phyloP scores from a whole-genome alignment of 163 green algal species.

The Chlamydomonas reinhardtii region DNA sequence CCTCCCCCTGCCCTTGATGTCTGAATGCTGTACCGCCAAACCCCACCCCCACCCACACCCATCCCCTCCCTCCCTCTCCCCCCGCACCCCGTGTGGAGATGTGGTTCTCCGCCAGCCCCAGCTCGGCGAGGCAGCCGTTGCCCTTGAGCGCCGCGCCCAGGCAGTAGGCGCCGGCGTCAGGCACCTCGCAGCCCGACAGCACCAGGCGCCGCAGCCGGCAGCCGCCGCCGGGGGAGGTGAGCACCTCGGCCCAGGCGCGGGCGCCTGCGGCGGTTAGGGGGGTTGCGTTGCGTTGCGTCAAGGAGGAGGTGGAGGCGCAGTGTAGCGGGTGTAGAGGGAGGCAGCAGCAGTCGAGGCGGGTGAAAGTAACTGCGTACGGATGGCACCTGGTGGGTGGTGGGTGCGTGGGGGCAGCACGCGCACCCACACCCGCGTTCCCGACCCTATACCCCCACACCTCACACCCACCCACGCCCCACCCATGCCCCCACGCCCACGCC shows the following conservation, averaged over 20 bases:
- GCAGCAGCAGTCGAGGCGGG: too few relatives aligned
- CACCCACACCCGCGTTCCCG: too few relatives aligned
- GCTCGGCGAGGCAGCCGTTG: slow-evolving; percentile 33
- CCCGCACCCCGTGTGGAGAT: slow-evolving; percentile 3
- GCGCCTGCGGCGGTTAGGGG: slow-evolving; percentile 16
- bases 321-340: too few relatives aligned
- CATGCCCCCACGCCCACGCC: too few relatives aligned
- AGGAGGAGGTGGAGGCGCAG: too few relatives aligned
- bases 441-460: too few relatives aligned
- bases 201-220: slow-evolving; percentile 42
- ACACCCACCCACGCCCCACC: too few relatives aligned
- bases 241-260: slow-evolving; percentile 23
- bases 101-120: slow-evolving; percentile 48
- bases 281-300: background rate
- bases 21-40: too few relatives aligned
- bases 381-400: too few relatives aligned
- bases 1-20: too few relatives aligned
- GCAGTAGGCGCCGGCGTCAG: slow-evolving; percentile 4
- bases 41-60: background rate
- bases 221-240: background rate
- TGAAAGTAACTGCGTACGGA: too few relatives aligned
- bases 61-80: background rate
- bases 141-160: slow-evolving; percentile 38
- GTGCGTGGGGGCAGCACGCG: too few relatives aligned
- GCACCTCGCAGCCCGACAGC: slow-evolving; percentile 45